These are phyloP conservation scores for Funneliformis caledonium DNA, from an alignment of 371 early-diverging fungal species.

Conservation along the genomic window DNA sequence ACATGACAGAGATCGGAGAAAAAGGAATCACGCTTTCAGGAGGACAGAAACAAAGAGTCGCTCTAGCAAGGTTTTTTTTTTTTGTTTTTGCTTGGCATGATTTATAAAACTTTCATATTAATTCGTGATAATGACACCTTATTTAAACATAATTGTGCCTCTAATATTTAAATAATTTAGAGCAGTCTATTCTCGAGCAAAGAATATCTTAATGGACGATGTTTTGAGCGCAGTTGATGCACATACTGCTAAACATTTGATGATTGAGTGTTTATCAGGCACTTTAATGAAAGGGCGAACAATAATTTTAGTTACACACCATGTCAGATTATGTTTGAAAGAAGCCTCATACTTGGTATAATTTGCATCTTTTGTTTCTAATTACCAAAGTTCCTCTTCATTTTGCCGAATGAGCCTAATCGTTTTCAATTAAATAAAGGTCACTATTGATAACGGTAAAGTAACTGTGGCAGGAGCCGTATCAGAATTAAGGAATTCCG, in stretches of 20 bases:
- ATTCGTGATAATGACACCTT: neutral
- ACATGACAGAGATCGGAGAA: constrained; percentile 82
- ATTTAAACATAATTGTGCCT: neutral
- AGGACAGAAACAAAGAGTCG: constrained; percentile 76
- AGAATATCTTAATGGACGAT: constrained; percentile 81
- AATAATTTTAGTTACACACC: constrained; percentile 87
- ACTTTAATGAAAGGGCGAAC: constrained; percentile 78
- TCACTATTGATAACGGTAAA: constrained; percentile 11
- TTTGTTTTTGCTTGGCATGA: neutral
- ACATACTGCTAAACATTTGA: constrained; percentile 87
- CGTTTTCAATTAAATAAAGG: neutral
- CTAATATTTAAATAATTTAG: neutral
- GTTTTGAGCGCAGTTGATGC: constrained; percentile 81
- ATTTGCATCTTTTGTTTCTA: no score
- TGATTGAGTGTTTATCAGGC: constrained; percentile 70
- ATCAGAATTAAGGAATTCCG: neutral
- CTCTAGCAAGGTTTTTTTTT: constrained; percentile 57
- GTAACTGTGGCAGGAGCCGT: neutral
- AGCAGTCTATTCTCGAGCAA: constrained; percentile 81
- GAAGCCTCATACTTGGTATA: constrained; percentile 65
- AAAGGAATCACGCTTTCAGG: constrained; percentile 73
- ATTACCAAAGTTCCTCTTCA: neutral
- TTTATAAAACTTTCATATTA: neutral
- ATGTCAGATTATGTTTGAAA: constrained; percentile 75
- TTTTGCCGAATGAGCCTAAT: neutral